A percentile compares a stretch with the other conserved stretches of the same genome.
These are phyloP conservation scores for Periconia sp. DNA, from an alignment of 2,329 filamentous ascomycete genomes.

Conservation along the genomic window DNA sequence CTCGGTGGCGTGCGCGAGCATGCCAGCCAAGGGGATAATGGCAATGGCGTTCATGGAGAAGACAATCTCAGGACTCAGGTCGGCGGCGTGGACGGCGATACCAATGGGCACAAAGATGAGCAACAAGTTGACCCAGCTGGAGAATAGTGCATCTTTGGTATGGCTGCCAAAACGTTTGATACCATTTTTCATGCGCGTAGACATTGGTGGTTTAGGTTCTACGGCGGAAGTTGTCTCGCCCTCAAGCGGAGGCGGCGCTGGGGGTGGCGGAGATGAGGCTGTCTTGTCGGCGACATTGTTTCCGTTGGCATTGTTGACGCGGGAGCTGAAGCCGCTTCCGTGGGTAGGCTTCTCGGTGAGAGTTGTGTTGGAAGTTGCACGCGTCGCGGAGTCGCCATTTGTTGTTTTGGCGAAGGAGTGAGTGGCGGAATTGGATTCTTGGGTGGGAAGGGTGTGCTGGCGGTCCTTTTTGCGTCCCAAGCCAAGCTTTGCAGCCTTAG, in stretches of 20 bases:
- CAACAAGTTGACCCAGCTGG: slow-evolving; percentile 80
- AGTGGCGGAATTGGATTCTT: slow-evolving; percentile 28
- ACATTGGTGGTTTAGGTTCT: slow-evolving; percentile 54
- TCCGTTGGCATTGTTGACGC: slow-evolving; percentile 17
- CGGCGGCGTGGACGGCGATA: slow-evolving; percentile 64
- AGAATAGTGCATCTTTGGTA: slow-evolving; percentile 65
- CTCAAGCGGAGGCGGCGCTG: slow-evolving; percentile 51
- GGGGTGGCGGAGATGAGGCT: slow-evolving; percentile 30
- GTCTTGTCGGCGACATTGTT: slow-evolving; percentile 37
- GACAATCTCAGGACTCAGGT: slow-evolving; percentile 50
- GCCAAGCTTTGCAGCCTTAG: slow-evolving; percentile 55
- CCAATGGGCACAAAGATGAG: slow-evolving; percentile 80
- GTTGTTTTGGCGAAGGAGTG: slow-evolving; percentile 5
- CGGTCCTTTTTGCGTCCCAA: slow-evolving; percentile 45
- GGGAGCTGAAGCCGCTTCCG: slow-evolving; percentile 10
- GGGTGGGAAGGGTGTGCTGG: slow-evolving; percentile 36
- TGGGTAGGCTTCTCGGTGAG: slow-evolving; percentile 30
- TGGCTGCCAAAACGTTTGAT: slow-evolving; percentile 60
- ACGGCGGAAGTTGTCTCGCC: slow-evolving; percentile 61
- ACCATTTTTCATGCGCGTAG: slow-evolving; percentile 58
- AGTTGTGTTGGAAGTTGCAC: slow-evolving; percentile 21
- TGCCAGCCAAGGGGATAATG: slow-evolving; percentile 57
- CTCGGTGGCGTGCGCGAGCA: slow-evolving; percentile 58
- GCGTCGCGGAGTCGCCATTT: slow-evolving; percentile 4
- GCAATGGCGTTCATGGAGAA: slow-evolving; percentile 60